Conservation (phyloP, 75 land plant genomes). For the Pseudotsuga menziesii region DNA sequence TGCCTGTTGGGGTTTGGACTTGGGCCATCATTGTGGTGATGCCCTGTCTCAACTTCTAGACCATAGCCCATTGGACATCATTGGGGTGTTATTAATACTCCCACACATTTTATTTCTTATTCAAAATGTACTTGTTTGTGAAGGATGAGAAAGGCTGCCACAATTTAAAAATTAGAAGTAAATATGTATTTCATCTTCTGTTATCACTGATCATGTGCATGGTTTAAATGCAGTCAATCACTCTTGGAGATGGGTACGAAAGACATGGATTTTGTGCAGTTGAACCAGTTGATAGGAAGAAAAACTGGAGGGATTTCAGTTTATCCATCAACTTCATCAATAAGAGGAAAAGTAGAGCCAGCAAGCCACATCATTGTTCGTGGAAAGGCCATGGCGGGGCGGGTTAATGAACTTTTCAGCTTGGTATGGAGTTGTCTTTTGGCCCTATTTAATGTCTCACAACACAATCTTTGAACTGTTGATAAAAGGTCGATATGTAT, state of each 20-base stretch:
- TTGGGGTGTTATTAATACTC: too few species aligned
- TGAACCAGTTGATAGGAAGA: constrained; percentile 96
- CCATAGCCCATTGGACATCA: too few species aligned
- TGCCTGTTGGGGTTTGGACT: too few species aligned
- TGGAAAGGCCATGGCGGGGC: constrained; percentile 93
- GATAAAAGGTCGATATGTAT: neutral
- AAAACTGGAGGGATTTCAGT: constrained; percentile 99
- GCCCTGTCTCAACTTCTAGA: too few species aligned
- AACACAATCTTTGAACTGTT: neutral
- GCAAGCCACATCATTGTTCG: constrained; percentile 75
- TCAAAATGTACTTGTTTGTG: neutral
- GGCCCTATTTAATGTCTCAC: neutral
- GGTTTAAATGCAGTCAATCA: constrained; percentile 66
- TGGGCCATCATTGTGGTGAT: too few species aligned
- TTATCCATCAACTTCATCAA: constrained; percentile 87
- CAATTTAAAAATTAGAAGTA: neutral
- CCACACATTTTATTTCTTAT: neutral
- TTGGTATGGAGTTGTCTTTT: constrained; percentile 45
- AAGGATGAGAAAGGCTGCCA: neutral
- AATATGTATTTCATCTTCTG: neutral
- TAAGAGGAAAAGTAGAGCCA: constrained; percentile 75
- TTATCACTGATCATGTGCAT: neutral
- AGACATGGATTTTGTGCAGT: constrained; percentile 92
- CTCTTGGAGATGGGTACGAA: constrained; percentile 99
- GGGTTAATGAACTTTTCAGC: constrained; percentile 76